phyloP scores from a whole-genome alignment of 768 basidiomycete genomes.

The Steccherinum ochraceum region DNA sequence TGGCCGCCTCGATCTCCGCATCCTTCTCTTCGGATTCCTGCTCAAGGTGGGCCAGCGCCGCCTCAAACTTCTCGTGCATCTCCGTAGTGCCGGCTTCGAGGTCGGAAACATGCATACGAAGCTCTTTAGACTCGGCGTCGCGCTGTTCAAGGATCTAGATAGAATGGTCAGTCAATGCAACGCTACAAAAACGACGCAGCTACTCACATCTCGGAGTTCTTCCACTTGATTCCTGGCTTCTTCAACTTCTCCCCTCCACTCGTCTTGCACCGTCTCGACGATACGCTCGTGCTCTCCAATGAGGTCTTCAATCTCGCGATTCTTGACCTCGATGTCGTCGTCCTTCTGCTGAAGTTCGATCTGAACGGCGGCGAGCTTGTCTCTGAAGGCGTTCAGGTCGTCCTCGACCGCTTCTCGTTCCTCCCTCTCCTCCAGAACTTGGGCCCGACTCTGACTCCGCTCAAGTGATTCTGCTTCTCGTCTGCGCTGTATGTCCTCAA shows the following conservation, averaged over 20 bases:
- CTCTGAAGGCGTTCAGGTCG: conserved; percentile 63
- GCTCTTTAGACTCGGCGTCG: conserved; percentile 71
- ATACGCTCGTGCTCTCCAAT: conserved; percentile 68
- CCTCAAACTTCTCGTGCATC: conserved; percentile 68
- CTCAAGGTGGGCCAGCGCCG: conserved; percentile 70
- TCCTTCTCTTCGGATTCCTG: conserved; percentile 77
- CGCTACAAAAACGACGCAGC: neutral
- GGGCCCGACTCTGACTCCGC: conserved; percentile 66
- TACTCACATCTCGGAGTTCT: conserved; percentile 65
- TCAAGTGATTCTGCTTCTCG: conserved; percentile 60
- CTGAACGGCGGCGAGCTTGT: conserved; percentile 71
- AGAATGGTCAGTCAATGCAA: conserved; percentile 8
- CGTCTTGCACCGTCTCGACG: conserved; percentile 68
- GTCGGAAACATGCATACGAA: conserved; percentile 67
- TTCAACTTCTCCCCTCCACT: conserved; percentile 86
- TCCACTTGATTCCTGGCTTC: conserved; percentile 74
- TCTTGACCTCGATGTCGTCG: conserved; percentile 78
- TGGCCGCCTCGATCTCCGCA: conserved; percentile 64
- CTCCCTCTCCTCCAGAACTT: conserved; percentile 64
- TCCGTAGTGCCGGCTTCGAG: conserved; percentile 68
- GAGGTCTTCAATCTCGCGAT: conserved; percentile 72
- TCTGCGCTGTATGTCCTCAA: conserved; percentile 60
- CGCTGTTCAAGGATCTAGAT: conserved; percentile 67
- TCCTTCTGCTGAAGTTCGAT: conserved; percentile 85
- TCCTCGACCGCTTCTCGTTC: conserved; percentile 78